phyloP scores from a whole-genome alignment of 2,329 filamentous ascomycete species.

The Phialemonium atrogriseum region DNA sequence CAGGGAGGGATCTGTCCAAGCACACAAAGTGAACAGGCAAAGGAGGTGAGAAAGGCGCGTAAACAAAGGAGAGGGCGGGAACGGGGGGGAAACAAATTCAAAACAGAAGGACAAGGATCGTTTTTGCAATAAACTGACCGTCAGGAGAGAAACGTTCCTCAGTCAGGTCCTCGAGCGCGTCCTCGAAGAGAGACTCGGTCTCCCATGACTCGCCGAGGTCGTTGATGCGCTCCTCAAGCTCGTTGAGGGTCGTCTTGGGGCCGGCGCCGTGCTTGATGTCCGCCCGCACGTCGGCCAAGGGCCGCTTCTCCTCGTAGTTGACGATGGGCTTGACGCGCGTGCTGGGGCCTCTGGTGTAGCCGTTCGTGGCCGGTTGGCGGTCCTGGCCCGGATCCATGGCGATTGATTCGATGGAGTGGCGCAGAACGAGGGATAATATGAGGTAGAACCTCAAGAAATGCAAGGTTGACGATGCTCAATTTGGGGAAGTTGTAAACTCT shows the following conservation, averaged over 20 bases:
- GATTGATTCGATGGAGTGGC: background rate
- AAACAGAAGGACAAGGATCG: no score
- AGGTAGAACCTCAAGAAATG: conserved; percentile 4
- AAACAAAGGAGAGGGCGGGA: no score
- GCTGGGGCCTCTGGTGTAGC: no score
- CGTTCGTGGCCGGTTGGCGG: no score
- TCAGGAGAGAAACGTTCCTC: conserved; percentile 38
- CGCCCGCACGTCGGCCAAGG: conserved; percentile 14
- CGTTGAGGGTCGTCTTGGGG: conserved; percentile 16
- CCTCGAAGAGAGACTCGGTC: conserved; percentile 55
- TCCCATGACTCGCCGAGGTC: conserved; percentile 52
- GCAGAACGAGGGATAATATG: conserved; percentile 3
- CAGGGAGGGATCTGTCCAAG: no score
- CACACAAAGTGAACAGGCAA: no score
- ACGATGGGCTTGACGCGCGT: conserved; percentile 23
- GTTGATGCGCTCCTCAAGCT: conserved; percentile 43
- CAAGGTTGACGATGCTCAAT: no score
- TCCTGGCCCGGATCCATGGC: background rate
- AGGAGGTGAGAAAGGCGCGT: no score
- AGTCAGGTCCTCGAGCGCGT: conserved; percentile 49
- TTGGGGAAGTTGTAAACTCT: no score
- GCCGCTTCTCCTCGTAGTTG: conserved; percentile 20
- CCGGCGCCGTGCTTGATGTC: conserved; percentile 26
- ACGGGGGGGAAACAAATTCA: no score
- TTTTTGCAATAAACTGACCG: conserved; percentile 26